Evolutionary conservation across 1,284 basidiomycete species (phyloP), one percentile per base, ranked within the genome.

Genomic region (Cutaneotrichosporon sp.): DNA sequence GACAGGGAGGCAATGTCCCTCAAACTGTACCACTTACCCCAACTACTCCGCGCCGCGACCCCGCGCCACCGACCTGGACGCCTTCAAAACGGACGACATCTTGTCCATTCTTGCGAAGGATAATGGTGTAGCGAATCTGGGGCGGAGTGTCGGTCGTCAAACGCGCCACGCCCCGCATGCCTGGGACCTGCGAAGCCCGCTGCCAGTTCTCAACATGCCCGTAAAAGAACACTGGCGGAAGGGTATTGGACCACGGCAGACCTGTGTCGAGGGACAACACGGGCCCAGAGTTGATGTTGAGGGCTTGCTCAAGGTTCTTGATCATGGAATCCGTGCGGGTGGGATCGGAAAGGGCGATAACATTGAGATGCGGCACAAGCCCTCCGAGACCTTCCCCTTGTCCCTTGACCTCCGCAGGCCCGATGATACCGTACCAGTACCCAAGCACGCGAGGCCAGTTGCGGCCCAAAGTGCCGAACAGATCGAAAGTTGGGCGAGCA

Each of bases 141-240:
- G 76, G 75, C 14, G 74, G 75, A 42, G 70, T 29, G 58, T 79
- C 76, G 31, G 72, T 64, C 25, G 77, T 79, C 9, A 79, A 65
- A 9, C 68, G 64, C n/a, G 72, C 76, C 2, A 60, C 54, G 8
- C 64, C 64, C 4, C 57, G 54, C 46, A 60, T 46, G 31, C 51
- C 54, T 31, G 14, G 22, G 27, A n/a, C 20, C 27, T 22, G 38
- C 20, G 10, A n/a, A 29, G 49, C n/a, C n/a, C n/a, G n/a, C n/a
- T n/a, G n/a, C n/a, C n/a, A 43, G 11, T n/a, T 36, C 18, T 49
- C 43, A 24, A 16, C 45, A 24, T n/a, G 10, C 2, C 76, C 76
- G 27, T 68, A 64, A 56, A 77, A 79, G 60, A 69, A 67, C 18
- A 77, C 62, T 3, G 74, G 67, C 0, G 76, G 76, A 0, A 76